Base-by-base conservation (phyloP, 23 red algal species). In the Gracilaria domingensis region DNA sequence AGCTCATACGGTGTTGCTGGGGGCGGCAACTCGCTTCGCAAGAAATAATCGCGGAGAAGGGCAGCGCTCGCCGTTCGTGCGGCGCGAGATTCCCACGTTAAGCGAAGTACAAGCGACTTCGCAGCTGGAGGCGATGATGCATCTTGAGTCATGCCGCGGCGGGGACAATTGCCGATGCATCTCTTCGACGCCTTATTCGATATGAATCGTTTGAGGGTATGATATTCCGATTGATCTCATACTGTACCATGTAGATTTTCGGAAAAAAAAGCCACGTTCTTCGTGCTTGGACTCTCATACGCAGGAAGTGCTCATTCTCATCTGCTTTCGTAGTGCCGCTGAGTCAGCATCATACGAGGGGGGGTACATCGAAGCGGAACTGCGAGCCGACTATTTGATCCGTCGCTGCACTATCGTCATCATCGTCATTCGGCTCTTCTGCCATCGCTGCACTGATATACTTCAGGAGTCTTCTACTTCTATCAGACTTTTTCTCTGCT, bases 1-100 rank as follows among this genome's bases (percentile, higher is more conserved):
- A 77, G 72, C 72, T 77, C 72, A 17, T 77, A 77, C 39, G 38
- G 72, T 50, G 4, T 30, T 4, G n/a, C 79, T 28, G 12, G 79
- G 0, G 79, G 54, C 54, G 79, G 79, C 2, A 82, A n/a, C 28
- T 82, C 50, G 35, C 21, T 25, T 17, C 23, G 48, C 25, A 82
- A 38, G 39, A 62, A 82, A 55, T 59, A 82, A 53, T 82, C 79
- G 53, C 79, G 79, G 29, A 82, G 79, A 25, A 82, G 58, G 21
- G 79, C 50, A 35, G 55, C 58, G 79, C 79, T 82, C 54, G 58
- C 55, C 11, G 58, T 62, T 24, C 28, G 55, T 26, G 79, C 79
- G 21, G n/a, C 33, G 13, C 79, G 79, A 34, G 79, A 82, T 12
- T 82, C 23, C 79, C 79, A 82, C 6, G 26, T 60, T 24, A 82